Conservation (phyloP, 2,329 filamentous ascomycete genomes). For the Balansia obtecta region DNA sequence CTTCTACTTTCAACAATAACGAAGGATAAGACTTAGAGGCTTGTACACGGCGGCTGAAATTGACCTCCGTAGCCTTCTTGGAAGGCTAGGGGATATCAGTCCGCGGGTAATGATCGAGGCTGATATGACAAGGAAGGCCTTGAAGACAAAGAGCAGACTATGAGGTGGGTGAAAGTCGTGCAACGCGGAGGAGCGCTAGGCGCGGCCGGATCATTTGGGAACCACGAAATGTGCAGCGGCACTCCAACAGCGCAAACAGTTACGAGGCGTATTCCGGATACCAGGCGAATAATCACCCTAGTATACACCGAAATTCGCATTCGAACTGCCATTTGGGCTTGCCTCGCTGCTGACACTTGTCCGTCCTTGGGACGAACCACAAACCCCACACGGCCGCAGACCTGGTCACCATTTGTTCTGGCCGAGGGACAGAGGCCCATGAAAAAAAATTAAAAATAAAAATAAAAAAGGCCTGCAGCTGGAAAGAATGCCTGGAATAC, state of each 20-base stretch:
- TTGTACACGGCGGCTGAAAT: neutral
- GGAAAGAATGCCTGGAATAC: slow-evolving; percentile 3
- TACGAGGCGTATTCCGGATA: slow-evolving; percentile 2
- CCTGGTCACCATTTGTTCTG: slow-evolving; percentile 20
- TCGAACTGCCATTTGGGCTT: slow-evolving; percentile 11
- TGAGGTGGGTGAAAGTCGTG: neutral
- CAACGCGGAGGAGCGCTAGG: neutral
- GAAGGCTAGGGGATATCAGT: neutral
- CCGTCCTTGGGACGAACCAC: slow-evolving; percentile 25
- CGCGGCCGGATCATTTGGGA: neutral
- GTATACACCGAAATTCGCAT: slow-evolving; percentile 24
- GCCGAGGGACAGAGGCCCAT: slow-evolving; percentile 2
- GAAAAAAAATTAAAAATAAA: no score
- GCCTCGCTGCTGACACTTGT: slow-evolving; percentile 25
- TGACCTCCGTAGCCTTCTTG: neutral
- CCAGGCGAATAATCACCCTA: slow-evolving; percentile 20
- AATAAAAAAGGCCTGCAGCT: neutral
- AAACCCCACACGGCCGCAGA: slow-evolving; percentile 29
- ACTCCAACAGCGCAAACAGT: neutral
- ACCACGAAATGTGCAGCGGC: slow-evolving; percentile 7
- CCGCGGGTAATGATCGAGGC: neutral
- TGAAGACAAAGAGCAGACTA: neutral
- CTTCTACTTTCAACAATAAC: no score
- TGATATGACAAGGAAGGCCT: neutral
- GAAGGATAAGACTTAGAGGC: no score